Percentiles rank a stretch among this genome's conserved stretches.
Conservation (phyloP, 129 eudicot species). For the Solidago caesia region DNA sequence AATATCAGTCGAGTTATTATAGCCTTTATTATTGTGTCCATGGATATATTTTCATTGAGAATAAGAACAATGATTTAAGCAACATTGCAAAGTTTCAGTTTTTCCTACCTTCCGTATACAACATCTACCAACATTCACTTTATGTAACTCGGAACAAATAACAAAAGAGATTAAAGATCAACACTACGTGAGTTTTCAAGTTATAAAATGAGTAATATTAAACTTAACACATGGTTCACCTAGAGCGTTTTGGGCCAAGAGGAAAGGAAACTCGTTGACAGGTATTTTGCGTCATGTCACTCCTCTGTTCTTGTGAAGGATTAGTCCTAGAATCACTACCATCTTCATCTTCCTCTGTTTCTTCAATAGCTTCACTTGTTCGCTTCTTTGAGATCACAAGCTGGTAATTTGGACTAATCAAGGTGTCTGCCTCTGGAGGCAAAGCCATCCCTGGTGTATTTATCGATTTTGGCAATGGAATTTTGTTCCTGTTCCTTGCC, state of each 20-base stretch:
- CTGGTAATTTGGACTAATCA: slow-evolving; percentile 82
- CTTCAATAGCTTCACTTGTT: slow-evolving; percentile 56
- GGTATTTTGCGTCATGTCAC: slow-evolving; percentile 50
- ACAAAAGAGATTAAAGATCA: slow-evolving; percentile 6
- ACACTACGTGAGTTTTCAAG: neutral
- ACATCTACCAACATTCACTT: neutral
- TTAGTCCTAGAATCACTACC: slow-evolving; percentile 50
- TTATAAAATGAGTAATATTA: neutral
- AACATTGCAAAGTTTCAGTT: neutral
- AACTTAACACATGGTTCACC: slow-evolving; percentile 32
- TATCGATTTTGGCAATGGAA: slow-evolving; percentile 64
- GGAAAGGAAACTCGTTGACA: slow-evolving; percentile 81
- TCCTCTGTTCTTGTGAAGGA: slow-evolving; percentile 50
- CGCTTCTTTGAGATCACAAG: slow-evolving; percentile 57
- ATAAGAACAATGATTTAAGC: neutral
- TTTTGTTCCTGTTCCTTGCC: slow-evolving; percentile 78
- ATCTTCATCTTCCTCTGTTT: slow-evolving; percentile 70
- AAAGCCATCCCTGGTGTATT: slow-evolving; percentile 58
- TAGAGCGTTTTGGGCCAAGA: slow-evolving; percentile 68
- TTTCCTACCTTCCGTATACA: slow-evolving; percentile 1
- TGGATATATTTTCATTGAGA: neutral
- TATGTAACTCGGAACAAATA: neutral
- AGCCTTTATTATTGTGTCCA: neutral
- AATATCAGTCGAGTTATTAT: neutral
- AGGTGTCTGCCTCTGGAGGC: slow-evolving; percentile 77